A percentile compares a stretch with the other conserved stretches of the same genome.
These are phyloP conservation scores for Fusarium sp. DNA, from an alignment of 2,329 filamentous ascomycete species.

Conservation along the genomic window DNA sequence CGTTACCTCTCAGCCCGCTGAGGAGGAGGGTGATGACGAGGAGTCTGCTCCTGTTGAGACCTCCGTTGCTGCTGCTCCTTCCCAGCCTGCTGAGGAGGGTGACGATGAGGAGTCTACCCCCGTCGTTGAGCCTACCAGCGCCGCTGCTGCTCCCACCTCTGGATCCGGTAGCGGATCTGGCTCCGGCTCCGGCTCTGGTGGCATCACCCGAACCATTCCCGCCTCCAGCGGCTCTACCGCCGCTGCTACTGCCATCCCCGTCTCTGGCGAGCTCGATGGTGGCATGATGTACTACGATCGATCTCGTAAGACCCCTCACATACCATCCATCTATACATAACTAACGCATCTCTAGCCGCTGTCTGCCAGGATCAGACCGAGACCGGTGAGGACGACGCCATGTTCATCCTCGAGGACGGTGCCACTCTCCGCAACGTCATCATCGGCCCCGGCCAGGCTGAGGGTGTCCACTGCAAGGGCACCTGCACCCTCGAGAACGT, in stretches of 20 bases:
- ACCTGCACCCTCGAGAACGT: constrained; percentile 54
- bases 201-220: constrained; percentile 35
- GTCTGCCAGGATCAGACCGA: constrained; percentile 44
- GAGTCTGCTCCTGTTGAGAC: neutral
- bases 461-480: constrained; percentile 60
- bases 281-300: constrained; percentile 37
- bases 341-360: constrained; percentile 25
- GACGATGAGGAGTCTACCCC: neutral
- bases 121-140: neutral
- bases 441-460: constrained; percentile 58
- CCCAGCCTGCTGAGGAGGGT: neutral
- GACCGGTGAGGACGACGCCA: constrained; percentile 48
- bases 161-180: constrained; percentile 8
- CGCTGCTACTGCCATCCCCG: constrained; percentile 33
- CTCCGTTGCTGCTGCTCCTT: neutral
- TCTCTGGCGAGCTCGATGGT: constrained; percentile 35
- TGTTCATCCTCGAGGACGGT: constrained; percentile 61
- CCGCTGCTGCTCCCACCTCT: neutral
- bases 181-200: constrained; percentile 20
- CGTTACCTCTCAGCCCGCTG: neutral
- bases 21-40: neutral
- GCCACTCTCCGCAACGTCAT: constrained; percentile 62
- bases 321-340: too few species aligned
- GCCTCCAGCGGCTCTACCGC: constrained; percentile 29
- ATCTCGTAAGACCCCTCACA: constrained; percentile 24